Base-by-base conservation (phyloP, 2,329 filamentous ascomycete species). In the Cladosporium sp. region DNA sequence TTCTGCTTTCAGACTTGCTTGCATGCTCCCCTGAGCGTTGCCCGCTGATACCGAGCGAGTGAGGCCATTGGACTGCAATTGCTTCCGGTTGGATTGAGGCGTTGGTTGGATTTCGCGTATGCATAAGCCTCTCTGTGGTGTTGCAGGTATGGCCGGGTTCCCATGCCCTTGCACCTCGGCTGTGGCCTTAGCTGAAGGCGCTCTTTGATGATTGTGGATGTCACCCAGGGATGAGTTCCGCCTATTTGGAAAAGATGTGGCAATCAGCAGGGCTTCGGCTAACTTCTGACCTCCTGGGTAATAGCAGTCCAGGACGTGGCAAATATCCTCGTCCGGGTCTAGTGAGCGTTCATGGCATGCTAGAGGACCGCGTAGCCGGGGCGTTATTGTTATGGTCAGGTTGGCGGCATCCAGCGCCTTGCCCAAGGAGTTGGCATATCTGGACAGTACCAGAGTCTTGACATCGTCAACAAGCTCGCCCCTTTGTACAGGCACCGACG, bases 81-180 rank as follows among this genome's bases (percentile, higher is more conserved):
- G 16, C 29, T 35, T 35, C 18, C 41, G n/a, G 4, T 27, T 32
- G 1, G 27, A 43, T 43, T 29, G 4, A 15, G 40, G 40, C n/a
- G 40, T 43, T 16, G 40, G 25, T 43, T 43, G 25, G 27, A 43
- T 43, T 11, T 43, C 40, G 9, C 40, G n/a, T 3, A 43, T 43
- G 3, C 25, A 32, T 8, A 33, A 27, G 16, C 27, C 27, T n/a
- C 15, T 7, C n/a, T 18, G 25, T 13, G 40, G 40, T 11, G 40
- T 43, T 9, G 27, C 40, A 22, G 40, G 27, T 13, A 32, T 27
- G 15, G 9, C 18, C 8, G 6, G 16, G 11, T 18, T 11, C 5
- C 16, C 25, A 15, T n/a, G 25, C 8, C 13, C 20, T 19, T 29
- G 36, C 5, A 7, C 33, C 27, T 30, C 27, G 12, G 9, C 22